These are phyloP conservation scores for Elaeis guineensis DNA, from an alignment of 176 grass and related monocot species.

Conservation along the genomic window DNA sequence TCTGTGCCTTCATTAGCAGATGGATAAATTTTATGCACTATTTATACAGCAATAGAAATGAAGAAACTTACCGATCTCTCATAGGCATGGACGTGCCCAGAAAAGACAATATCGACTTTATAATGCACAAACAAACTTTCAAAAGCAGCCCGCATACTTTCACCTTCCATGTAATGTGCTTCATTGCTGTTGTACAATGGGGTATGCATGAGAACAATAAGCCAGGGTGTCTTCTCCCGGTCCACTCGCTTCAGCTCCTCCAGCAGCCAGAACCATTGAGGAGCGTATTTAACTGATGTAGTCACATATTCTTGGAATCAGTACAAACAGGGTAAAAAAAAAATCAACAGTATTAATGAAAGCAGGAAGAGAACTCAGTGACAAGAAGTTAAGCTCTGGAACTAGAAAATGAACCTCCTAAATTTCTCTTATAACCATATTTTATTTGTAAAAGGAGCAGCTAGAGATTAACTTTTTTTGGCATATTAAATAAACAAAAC, in stretches of 20 bases:
- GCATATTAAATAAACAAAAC: too few relatives aligned
- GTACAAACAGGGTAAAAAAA: not conserved
- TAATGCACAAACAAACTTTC: slow-evolving; percentile 85
- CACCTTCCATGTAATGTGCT: slow-evolving; percentile 88
- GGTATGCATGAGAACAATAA: slow-evolving; percentile 89
- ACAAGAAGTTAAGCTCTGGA: too few relatives aligned
- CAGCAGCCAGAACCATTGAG: slow-evolving; percentile 77
- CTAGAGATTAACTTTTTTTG: too few relatives aligned
- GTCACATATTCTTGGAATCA: not conserved
- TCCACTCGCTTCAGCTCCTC: slow-evolving; percentile 61
- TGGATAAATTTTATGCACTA: not conserved
- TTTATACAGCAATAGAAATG: not conserved
- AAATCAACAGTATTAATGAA: not conserved
- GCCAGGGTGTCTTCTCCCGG: slow-evolving; percentile 98
- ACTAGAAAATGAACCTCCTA: too few relatives aligned
- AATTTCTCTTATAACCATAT: too few relatives aligned
- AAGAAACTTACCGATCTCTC: slow-evolving; percentile 72
- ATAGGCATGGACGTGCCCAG: slow-evolving; percentile 91
- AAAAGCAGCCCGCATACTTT: slow-evolving; percentile 82
- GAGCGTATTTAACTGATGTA: slow-evolving; percentile 82
- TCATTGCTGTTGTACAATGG: slow-evolving; percentile 91
- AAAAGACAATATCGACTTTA: slow-evolving; percentile 87
- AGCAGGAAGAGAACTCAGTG: too few relatives aligned
- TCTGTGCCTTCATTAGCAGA: too few relatives aligned
- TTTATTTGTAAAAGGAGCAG: too few relatives aligned